A percentile compares a stretch with the other conserved stretches of the same genome.
Conservation (phyloP, 345 rosid species). For the Populus deltoides region DNA sequence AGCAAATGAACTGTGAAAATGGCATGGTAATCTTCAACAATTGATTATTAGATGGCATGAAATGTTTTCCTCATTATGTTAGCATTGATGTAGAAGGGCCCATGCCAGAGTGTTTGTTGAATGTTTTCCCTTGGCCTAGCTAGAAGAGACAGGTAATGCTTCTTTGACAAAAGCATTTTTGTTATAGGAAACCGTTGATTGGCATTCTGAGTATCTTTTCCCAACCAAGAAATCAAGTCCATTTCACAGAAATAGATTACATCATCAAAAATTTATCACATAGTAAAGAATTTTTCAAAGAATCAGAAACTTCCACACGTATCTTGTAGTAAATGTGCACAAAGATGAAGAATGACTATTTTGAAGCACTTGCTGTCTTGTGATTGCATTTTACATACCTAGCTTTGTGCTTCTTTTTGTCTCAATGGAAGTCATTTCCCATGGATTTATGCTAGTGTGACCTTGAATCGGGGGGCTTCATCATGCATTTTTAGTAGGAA, state of each 20-base stretch:
- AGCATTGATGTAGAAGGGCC: not conserved
- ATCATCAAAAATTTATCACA: not conserved
- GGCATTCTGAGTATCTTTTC: not conserved
- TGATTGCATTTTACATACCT: not conserved
- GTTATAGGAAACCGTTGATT: not conserved
- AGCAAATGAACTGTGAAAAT: conserved; percentile 8
- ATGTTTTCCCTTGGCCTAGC: not conserved
- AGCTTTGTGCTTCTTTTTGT: not conserved
- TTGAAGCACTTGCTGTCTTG: not conserved
- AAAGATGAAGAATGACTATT: not conserved
- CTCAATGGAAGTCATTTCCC: too few species aligned
- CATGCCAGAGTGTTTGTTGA: not conserved
- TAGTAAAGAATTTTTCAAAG: not conserved
- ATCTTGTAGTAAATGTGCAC: not conserved
- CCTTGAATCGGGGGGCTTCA: not conserved
- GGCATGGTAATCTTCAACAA: not conserved
- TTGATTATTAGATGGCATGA: not conserved
- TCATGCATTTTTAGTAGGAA: not conserved
- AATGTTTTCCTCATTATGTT: not conserved
- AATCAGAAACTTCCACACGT: not conserved
- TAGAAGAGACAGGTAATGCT: not conserved
- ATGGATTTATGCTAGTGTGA: not conserved
- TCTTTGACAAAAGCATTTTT: not conserved
- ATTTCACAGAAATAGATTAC: not conserved
- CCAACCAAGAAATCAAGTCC: not conserved